Base-by-base conservation (phyloP, 805 yeast species). In the Kregervanrija delftensis region DNA sequence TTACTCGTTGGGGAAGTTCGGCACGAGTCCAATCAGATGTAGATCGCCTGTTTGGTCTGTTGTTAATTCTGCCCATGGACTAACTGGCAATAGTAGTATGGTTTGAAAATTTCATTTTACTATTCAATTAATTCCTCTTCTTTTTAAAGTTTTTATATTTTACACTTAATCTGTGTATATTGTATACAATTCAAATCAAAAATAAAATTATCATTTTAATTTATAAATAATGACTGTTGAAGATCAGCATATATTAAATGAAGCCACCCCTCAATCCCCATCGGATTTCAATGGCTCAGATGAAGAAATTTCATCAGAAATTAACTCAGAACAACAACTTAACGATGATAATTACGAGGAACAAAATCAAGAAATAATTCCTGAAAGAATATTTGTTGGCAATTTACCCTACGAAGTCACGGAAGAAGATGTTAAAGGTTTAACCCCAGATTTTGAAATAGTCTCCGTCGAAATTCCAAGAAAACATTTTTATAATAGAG, bases 351-450 rank as follows among this genome's bases (percentile, higher is more conserved):
- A 22, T 2, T 22, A 22, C 6, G 28, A 22, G 8, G 49, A 42
- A 43, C 44, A 49, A 10, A 17, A 45, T 28, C 51, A 44, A 37
- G 52, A 51, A 22, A 45, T 64, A 46, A 66, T 72, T 49, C 75
- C 71, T 46, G 73, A 69, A 40, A 71, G 69, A 40, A 65, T 73
- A 16, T 70, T 68, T 47, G 67, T 75, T 37, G 71, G 72, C 39
- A 74, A 74, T 53, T 59, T 76, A 44, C 68, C 67, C 34, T 73
- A 63, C 56, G 59, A 59, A 33, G 66, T 71, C 15, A 64, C 72
- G 12, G 76, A 72, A 51, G 72, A 67, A 5, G 76, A 74, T 43
- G 63, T 76, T 39, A 63, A 61, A 43, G 63, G 58, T 11, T 63
- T 68, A 47, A 65, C 76, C 16, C 60, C 63, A 8, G 66, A 58